These are phyloP conservation scores for Globisporangium spinosum DNA, from an alignment of 352 stramenopile species.

Conservation along the genomic window DNA sequence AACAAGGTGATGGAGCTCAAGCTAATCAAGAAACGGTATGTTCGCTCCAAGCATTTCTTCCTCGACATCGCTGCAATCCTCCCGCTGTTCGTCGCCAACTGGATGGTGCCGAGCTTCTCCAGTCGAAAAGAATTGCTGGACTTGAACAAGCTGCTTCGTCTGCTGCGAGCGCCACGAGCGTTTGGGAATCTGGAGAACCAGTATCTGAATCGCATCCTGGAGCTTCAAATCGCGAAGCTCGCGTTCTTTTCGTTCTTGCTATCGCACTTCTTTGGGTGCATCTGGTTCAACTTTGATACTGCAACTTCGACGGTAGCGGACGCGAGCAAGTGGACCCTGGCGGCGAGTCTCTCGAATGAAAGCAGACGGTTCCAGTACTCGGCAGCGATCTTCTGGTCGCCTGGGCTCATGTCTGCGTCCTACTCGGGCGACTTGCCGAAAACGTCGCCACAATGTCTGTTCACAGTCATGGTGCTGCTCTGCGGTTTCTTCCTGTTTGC, in stretches of 20 bases:
- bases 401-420: slow-evolving; percentile 54
- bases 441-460: slow-evolving; percentile 38
- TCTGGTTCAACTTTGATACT: slow-evolving; percentile 60
- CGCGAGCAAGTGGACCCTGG: slow-evolving; percentile 8
- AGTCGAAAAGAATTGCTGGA: slow-evolving; percentile 37
- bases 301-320: slow-evolving; percentile 10
- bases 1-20: slow-evolving; percentile 63
- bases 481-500: slow-evolving; percentile 43
- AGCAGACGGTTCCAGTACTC: slow-evolving; percentile 31
- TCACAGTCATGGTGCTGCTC: slow-evolving; percentile 43
- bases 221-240: slow-evolving; percentile 44
- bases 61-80: slow-evolving; percentile 36
- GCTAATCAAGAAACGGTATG: slow-evolving; percentile 38
- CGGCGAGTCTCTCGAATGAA: slow-evolving; percentile 7
- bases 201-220: slow-evolving; percentile 38
- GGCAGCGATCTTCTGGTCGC: slow-evolving; percentile 49
- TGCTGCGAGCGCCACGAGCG: slow-evolving; percentile 22
- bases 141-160: slow-evolving; percentile 50
- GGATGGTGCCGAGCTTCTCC: slow-evolving; percentile 21
- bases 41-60: slow-evolving; percentile 28
- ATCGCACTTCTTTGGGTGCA: slow-evolving; percentile 44
- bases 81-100: slow-evolving; percentile 51
- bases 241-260: slow-evolving; percentile 45
- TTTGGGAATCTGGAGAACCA: slow-evolving; percentile 33
- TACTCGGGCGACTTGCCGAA: slow-evolving; percentile 36